These are phyloP conservation scores for Cyclaneusma minus DNA, from an alignment of 2,329 filamentous ascomycete species.

Conservation along the genomic window DNA sequence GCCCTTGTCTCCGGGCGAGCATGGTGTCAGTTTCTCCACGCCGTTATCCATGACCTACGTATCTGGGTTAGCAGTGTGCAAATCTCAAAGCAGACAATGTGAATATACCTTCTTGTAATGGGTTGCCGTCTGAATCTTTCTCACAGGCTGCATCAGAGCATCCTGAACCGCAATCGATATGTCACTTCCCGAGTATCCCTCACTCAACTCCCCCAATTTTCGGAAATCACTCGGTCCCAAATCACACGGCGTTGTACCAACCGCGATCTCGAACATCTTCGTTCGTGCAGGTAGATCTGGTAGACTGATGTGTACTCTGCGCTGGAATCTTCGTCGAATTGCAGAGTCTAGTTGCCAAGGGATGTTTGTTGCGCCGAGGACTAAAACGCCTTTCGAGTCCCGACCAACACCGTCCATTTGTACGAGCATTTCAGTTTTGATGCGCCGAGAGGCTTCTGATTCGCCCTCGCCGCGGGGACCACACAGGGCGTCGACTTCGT, in stretches of 20 bases:
- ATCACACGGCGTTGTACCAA: slow-evolving; percentile 85
- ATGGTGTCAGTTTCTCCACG: slow-evolving; percentile 62
- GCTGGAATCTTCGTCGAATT: slow-evolving; percentile 89
- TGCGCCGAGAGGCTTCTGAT: slow-evolving; percentile 89
- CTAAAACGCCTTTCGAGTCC: slow-evolving; percentile 83
- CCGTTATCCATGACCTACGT: slow-evolving; percentile 54
- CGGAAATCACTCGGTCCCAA: slow-evolving; percentile 65
- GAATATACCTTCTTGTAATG: slow-evolving; percentile 78
- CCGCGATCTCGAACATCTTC: slow-evolving; percentile 80
- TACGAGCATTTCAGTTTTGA: slow-evolving; percentile 96
- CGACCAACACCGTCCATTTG: slow-evolving; percentile 99
- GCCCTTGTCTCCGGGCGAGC: slow-evolving; percentile 76
- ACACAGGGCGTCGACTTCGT: slow-evolving; percentile 93
- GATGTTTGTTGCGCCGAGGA: slow-evolving; percentile 94
- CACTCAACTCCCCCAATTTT: slow-evolving; percentile 64
- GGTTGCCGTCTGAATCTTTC: slow-evolving; percentile 92
- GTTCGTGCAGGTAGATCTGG: slow-evolving; percentile 78
- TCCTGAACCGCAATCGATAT: slow-evolving; percentile 92
- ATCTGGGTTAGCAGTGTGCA: slow-evolving; percentile 1
- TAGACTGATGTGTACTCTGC: slow-evolving; percentile 86
- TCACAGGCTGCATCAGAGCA: slow-evolving; percentile 90
- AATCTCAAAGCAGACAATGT: slow-evolving; percentile 4
- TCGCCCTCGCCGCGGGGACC: slow-evolving; percentile 88
- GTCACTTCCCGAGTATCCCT: slow-evolving; percentile 93
- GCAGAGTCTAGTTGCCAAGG: slow-evolving; percentile 96